These are phyloP conservation scores for Mycena indigotica DNA, from an alignment of 768 basidiomycete genomes.

Conservation along the genomic window DNA sequence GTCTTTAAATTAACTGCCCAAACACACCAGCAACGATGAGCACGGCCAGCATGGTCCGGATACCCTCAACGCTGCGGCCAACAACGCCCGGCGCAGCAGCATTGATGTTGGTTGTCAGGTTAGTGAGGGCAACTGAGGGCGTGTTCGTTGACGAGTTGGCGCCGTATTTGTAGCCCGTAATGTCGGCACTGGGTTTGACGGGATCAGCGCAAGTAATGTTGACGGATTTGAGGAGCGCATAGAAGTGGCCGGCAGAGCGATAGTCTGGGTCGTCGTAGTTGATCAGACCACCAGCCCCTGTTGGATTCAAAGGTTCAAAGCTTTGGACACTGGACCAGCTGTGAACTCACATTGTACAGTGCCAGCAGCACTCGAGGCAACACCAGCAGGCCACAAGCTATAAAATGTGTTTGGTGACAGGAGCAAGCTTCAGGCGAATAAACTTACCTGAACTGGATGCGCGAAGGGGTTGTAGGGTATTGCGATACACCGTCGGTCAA, in stretches of 20 bases:
- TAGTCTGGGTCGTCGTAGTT: constrained; percentile 84
- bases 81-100: constrained; percentile 34
- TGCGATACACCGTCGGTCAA: constrained; percentile 57
- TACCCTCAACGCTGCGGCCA: constrained; percentile 1
- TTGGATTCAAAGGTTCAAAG: neutral
- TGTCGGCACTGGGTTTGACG: constrained; percentile 40
- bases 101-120: constrained; percentile 56
- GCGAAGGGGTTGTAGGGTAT: constrained; percentile 79
- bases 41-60: constrained; percentile 10
- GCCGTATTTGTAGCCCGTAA: constrained; percentile 68
- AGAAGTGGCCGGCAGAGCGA: constrained; percentile 70
- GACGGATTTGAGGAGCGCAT: constrained; percentile 62
- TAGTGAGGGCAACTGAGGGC: constrained; percentile 61
- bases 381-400: constrained; percentile 84
- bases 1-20: constrained; percentile 14
- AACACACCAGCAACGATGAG: constrained; percentile 19
- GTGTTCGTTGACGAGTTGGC: constrained; percentile 52
- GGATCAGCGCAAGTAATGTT: constrained; percentile 65
- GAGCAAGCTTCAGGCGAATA: neutral
- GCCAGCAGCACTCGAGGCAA: constrained; percentile 58
- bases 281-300: constrained; percentile 55
- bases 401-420: constrained; percentile 13
- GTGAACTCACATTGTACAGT: constrained; percentile 59
- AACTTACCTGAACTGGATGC: constrained; percentile 74
- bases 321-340: neutral